Percentiles rank a stretch among this genome's conserved stretches.
phyloP scores from a whole-genome alignment of 176 grass and related monocot genomes.

The Dendrocalamus sinicus region DNA sequence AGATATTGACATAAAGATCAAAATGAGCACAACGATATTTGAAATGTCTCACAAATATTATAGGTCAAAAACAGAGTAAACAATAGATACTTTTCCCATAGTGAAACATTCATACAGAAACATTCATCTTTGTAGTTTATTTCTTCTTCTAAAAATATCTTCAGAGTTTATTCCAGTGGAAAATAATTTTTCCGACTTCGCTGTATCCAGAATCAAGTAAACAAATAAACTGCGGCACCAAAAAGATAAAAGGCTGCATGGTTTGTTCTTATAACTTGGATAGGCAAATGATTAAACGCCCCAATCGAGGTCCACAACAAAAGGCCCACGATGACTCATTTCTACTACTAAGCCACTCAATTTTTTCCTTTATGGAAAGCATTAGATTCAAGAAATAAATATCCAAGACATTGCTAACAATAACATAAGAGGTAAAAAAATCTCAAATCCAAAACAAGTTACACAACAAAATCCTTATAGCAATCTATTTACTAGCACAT shows the following conservation, averaged over 20 bases:
- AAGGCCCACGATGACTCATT: neutral
- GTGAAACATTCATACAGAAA: neutral
- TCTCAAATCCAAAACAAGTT: constrained; percentile 17
- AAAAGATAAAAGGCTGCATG: neutral
- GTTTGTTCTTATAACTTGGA: neutral
- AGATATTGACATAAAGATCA: constrained; percentile 19
- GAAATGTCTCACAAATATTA: constrained; percentile 1
- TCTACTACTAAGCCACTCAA: neutral
- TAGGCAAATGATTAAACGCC: neutral
- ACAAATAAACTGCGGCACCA: neutral
- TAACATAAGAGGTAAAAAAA: neutral
- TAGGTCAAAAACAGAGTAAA: neutral
- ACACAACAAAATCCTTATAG: neutral
- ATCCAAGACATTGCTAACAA: neutral
- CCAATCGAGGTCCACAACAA: neutral
- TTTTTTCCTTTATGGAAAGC: neutral
- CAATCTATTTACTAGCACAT: neutral
- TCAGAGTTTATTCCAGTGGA: neutral
- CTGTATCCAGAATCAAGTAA: neutral
- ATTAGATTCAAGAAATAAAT: constrained; percentile 10
- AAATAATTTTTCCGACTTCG: neutral
- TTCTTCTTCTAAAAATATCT: neutral
- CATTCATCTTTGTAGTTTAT: neutral
- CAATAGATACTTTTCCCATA: neutral
- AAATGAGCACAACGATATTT: neutral